Evolutionary conservation across 768 basidiomycete species (phyloP).

Genomic region (Termitomyces sp.): DNA sequence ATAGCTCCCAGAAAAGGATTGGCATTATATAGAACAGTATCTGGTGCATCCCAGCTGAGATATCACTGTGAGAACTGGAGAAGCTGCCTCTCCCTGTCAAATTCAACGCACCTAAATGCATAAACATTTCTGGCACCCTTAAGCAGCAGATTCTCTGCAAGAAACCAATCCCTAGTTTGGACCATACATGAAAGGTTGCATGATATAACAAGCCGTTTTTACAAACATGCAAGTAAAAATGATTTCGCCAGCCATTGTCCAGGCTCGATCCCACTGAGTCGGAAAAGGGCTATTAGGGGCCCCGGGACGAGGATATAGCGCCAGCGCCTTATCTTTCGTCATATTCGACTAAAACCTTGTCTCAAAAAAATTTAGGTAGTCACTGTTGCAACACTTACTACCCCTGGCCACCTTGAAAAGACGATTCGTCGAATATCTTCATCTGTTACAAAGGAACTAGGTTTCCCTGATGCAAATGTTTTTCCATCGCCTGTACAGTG

Average conservation of each 20-base stretch:
- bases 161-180: conserved; percentile 30
- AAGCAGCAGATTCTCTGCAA: conserved; percentile 26
- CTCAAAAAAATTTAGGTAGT: background rate
- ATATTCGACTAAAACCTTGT: background rate
- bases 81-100: background rate
- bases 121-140: conserved; percentile 28
- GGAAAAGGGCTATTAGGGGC: conserved; percentile 26
- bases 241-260: conserved; percentile 35
- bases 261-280: conserved; percentile 35
- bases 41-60: conserved; percentile 37
- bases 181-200: background rate
- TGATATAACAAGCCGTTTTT: background rate
- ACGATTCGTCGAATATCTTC: conserved; percentile 30
- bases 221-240: conserved; percentile 40
- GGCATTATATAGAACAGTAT: conserved; percentile 30
- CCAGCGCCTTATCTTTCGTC: conserved; percentile 3
- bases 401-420: conserved; percentile 29
- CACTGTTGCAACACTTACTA: conserved; percentile 28
- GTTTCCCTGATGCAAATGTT: conserved; percentile 33
- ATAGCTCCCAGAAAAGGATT: conserved; percentile 33
- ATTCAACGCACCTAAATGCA: conserved; percentile 24
- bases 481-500: conserved; percentile 40
- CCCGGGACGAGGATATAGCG: conserved; percentile 32
- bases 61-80: background rate
- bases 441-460: conserved; percentile 33